These are phyloP conservation scores for Fraxinus sp. DNA, from an alignment of 305 asterid species.

Conservation along the genomic window DNA sequence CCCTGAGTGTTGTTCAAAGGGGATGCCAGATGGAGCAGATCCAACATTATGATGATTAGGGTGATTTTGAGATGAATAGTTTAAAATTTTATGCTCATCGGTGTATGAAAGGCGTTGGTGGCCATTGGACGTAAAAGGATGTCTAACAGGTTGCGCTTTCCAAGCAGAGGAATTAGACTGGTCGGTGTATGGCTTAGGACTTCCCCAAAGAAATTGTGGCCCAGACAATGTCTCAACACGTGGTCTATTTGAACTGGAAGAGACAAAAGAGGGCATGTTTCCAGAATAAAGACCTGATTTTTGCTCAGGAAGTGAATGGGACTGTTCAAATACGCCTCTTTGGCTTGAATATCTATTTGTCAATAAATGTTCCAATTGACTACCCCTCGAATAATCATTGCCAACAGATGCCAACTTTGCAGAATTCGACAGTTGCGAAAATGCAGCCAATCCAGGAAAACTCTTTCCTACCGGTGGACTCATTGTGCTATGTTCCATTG, in stretches of 20 bases:
- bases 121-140: slow-evolving; percentile 32
- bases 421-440: slow-evolving; percentile 35
- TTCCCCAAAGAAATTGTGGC: slow-evolving; percentile 57
- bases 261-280: slow-evolving; percentile 41
- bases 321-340: slow-evolving; percentile 33
- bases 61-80: slow-evolving; percentile 19
- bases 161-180: slow-evolving; percentile 31
- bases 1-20: slow-evolving; percentile 39
- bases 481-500: slow-evolving; percentile 42
- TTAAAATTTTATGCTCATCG: slow-evolving; percentile 27
- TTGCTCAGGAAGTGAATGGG: slow-evolving; percentile 52
- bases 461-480: slow-evolving; percentile 40
- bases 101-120: slow-evolving; percentile 37
- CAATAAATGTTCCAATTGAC: background rate
- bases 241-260: slow-evolving; percentile 43
- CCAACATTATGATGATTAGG: slow-evolving; percentile 35
- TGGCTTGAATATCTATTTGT: slow-evolving; percentile 23
- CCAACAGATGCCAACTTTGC: slow-evolving; percentile 25
- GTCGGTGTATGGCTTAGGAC: slow-evolving; percentile 40
- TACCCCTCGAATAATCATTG: background rate
- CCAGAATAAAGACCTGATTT: slow-evolving; percentile 37
- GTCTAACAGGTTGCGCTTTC: slow-evolving; percentile 25
- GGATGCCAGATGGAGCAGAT: slow-evolving; percentile 64
- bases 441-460: slow-evolving; percentile 51
- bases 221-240: slow-evolving; percentile 43